Conservation (phyloP, 75 land plant species). For the Picea sitchensis region DNA sequence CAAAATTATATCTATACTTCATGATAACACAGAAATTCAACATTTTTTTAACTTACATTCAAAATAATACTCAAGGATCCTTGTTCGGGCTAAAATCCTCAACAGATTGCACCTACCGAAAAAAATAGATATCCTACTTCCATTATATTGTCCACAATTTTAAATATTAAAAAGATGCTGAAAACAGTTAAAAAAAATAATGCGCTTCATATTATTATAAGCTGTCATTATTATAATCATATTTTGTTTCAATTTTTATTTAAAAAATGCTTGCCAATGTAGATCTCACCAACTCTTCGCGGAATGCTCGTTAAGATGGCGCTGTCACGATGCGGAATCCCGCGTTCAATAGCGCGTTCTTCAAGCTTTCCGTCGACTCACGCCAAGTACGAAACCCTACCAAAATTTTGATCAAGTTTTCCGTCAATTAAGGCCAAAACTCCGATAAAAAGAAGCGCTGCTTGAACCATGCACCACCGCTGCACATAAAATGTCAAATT, state of each 20-base stretch:
- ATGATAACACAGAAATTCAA: neutral
- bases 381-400: slow-evolving; percentile 4
- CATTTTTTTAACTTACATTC: neutral
- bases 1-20: no score
- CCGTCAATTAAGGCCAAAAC: slow-evolving; percentile 1
- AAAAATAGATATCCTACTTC: neutral
- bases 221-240: neutral
- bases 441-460: neutral
- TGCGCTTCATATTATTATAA: neutral
- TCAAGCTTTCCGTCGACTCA: neutral
- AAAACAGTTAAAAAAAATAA: neutral
- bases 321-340: slow-evolving; percentile 10
- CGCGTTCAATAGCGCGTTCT: slow-evolving; percentile 8
- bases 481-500: neutral
- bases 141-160: neutral
- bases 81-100: neutral
- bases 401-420: neutral
- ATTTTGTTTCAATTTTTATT: neutral
- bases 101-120: neutral
- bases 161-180: slow-evolving; percentile 1
- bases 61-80: neutral
- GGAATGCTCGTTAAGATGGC: neutral
- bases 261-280: neutral
- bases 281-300: slow-evolving; percentile 6
- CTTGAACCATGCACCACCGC: neutral